phyloP scores from a whole-genome alignment of 1,284 basidiomycete species.

The Apiotrichum sp. region DNA sequence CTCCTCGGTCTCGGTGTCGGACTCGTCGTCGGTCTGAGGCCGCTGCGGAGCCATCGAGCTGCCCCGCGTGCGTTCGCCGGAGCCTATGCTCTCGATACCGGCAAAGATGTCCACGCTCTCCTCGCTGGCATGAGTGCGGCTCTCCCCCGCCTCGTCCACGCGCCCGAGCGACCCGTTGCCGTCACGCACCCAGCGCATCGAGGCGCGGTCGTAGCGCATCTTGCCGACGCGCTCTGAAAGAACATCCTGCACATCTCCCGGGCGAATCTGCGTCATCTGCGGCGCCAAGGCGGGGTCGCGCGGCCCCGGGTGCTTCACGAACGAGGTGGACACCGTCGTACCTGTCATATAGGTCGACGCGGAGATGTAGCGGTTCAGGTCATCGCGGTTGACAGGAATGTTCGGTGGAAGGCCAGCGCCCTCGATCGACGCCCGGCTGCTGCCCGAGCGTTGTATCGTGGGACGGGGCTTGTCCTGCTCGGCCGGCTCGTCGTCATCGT shows the following conservation, averaged over 20 bases:
- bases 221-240: constrained; percentile 70
- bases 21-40: not conserved
- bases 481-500: not conserved
- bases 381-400: constrained; percentile 48
- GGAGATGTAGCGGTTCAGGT: constrained; percentile 78
- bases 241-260: constrained; percentile 58
- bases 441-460: not conserved
- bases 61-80: not conserved
- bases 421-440: constrained; percentile 3
- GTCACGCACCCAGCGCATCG: constrained; percentile 78
- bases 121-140: constrained; percentile 44
- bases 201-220: constrained; percentile 75
- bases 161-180: constrained; percentile 23
- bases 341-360: constrained; percentile 53
- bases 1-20: constrained; percentile 1
- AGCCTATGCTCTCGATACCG: constrained; percentile 69
- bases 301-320: constrained; percentile 70
- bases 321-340: constrained; percentile 71
- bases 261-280: constrained; percentile 57
- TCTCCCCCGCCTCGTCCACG: constrained; percentile 39
- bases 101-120: constrained; percentile 77
- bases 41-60: not conserved
- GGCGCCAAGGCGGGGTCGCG: constrained; percentile 41
- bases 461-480: not conserved
- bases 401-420: constrained; percentile 11